These are phyloP conservation scores for Fusarium sp. DNA, from an alignment of 2,329 filamentous ascomycete species.

Conservation along the genomic window DNA sequence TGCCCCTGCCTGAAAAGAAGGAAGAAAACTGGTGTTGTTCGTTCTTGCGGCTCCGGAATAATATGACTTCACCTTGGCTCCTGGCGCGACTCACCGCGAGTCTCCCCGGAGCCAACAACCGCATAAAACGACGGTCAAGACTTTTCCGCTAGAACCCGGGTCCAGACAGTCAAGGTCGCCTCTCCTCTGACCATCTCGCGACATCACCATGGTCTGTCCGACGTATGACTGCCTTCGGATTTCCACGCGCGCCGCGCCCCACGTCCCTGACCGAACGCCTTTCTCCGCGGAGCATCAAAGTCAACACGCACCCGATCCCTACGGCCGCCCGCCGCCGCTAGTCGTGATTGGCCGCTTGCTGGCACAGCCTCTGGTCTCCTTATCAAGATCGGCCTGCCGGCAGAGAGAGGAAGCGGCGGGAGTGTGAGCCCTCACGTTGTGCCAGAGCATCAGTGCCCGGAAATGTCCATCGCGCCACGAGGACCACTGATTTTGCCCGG, in stretches of 20 bases:
- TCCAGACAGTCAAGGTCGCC: conserved; percentile 24
- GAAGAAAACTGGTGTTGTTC: not conserved
- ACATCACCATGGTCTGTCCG: conserved; percentile 35
- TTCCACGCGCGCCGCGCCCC: conserved; percentile 23
- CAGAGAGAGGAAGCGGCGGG: conserved; percentile 7
- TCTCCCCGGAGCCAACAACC: conserved; percentile 19
- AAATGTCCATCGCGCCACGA: conserved; percentile 42
- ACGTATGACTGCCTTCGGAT: conserved; percentile 42
- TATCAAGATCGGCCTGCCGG: conserved; percentile 42
- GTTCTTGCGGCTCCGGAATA: not conserved
- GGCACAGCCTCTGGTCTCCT: conserved; percentile 25
- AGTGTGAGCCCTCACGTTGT: conserved; percentile 16
- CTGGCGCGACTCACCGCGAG: conserved; percentile 17
- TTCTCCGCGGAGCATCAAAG: conserved; percentile 46
- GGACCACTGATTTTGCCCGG: conserved; percentile 26
- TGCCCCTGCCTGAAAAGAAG: not conserved
- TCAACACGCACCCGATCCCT: not conserved
- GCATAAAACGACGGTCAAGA: conserved; percentile 14
- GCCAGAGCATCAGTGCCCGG: conserved; percentile 26
- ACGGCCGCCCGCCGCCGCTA: conserved; percentile 3
- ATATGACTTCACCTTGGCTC: conserved; percentile 13
- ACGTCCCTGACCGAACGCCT: conserved; percentile 26
- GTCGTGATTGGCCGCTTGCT: conserved; percentile 37
- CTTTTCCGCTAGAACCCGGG: conserved; percentile 20
- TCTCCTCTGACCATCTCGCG: conserved; percentile 28